A percentile compares a stretch with the other conserved stretches of the same genome.
Conservation (phyloP, 2,329 filamentous ascomycete species). For the Talaromyces sp. region DNA sequence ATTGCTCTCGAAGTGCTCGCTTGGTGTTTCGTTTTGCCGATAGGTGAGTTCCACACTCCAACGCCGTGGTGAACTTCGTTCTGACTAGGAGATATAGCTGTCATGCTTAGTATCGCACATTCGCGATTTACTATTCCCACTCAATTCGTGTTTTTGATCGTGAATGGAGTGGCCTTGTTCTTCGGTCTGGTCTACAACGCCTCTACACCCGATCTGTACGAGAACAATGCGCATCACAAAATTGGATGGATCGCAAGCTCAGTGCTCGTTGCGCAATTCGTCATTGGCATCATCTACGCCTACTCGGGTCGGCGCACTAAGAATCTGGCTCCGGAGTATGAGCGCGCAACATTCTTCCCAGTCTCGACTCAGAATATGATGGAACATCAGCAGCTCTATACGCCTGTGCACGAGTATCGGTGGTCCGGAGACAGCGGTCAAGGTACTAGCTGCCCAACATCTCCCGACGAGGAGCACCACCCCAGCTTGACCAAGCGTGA, state of each 20-base stretch:
- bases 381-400: constrained; percentile 46
- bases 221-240: constrained; percentile 81
- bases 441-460: constrained; percentile 64
- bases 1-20: constrained; percentile 64
- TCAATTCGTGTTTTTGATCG: constrained; percentile 63
- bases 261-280: constrained; percentile 63
- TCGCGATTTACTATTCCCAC: constrained; percentile 66
- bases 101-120: constrained; percentile 78
- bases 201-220: constrained; percentile 78
- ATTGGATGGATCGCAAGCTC: constrained; percentile 79
- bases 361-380: constrained; percentile 54
- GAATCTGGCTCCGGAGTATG: constrained; percentile 33
- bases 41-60: constrained; percentile 51
- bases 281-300: constrained; percentile 61
- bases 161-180: constrained; percentile 61
- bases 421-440: constrained; percentile 69
- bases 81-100: constrained; percentile 49
- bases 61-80: background rate
- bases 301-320: constrained; percentile 49
- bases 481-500: constrained; percentile 37
- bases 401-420: constrained; percentile 44
- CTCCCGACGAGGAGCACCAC: constrained; percentile 52
- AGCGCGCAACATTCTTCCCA: constrained; percentile 58
- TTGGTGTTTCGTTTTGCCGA: constrained; percentile 68
- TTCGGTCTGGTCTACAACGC: constrained; percentile 69